Evolutionary conservation across 345 rosid species (phyloP).

Genomic region (Bruguiera gymnorhiza): DNA sequence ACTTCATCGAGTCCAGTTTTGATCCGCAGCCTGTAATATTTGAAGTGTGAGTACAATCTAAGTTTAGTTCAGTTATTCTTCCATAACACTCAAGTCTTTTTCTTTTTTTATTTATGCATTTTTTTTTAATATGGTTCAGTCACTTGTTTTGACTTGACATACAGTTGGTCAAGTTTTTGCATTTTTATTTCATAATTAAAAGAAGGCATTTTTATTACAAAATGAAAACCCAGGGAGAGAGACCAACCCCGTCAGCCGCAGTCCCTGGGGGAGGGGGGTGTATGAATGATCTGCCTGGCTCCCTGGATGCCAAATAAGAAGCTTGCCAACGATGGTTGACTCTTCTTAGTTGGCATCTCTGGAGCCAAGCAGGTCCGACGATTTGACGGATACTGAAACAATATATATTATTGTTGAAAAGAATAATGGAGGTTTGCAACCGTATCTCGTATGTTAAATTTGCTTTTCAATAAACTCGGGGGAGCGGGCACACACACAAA

Average conservation of each 20-base stretch:
- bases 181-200: no score
- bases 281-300: conserved; percentile 2
- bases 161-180: no score
- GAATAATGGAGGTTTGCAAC: no score
- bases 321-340: conserved; percentile 1
- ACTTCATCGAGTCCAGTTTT: neutral
- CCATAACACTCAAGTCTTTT: neutral
- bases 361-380: conserved; percentile 1
- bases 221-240: neutral
- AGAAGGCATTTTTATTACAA: neutral
- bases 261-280: neutral
- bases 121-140: neutral
- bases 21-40: neutral
- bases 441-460: no score
- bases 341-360: neutral
- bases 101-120: neutral
- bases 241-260: no score
- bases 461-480: no score
- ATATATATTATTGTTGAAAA: no score
- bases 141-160: neutral
- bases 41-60: neutral
- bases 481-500: no score
- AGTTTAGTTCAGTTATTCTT: neutral
- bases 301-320: conserved; percentile 5
- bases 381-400: neutral